These are phyloP conservation scores for Lumnitzera littorea DNA, from an alignment of 345 rosid genomes.

Conservation along the genomic window DNA sequence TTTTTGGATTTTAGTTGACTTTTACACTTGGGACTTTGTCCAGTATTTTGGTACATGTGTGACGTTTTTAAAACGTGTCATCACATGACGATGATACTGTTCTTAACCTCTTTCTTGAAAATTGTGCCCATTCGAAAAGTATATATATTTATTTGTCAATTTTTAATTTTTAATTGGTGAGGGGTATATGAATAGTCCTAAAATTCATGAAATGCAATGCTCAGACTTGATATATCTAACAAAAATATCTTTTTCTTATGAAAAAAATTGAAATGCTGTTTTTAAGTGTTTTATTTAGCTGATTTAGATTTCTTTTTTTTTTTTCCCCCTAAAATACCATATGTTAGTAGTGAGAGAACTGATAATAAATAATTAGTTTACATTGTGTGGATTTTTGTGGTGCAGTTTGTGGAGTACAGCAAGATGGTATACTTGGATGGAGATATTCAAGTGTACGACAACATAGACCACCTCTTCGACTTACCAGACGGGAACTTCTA, in stretches of 20 bases:
- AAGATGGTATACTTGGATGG: slow-evolving; percentile 88
- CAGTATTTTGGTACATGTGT: background rate
- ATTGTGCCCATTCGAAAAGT: background rate
- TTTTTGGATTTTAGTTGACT: no score
- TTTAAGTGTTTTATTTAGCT: no score
- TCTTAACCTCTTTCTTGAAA: background rate
- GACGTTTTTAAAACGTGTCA: no score
- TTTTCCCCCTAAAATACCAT: no score
- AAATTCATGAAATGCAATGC: no score
- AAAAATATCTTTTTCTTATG: no score
- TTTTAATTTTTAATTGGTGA: no score
- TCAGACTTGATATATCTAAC: no score
- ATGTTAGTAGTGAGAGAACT: no score
- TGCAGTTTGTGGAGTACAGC: slow-evolving; percentile 74
- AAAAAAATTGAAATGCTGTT: no score
- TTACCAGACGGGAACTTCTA: slow-evolving; percentile 52
- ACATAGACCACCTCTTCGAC: slow-evolving; percentile 79
- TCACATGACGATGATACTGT: no score
- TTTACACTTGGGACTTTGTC: background rate
- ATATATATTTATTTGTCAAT: background rate
- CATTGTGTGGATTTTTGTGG: background rate
- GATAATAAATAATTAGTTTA: background rate
- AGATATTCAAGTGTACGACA: slow-evolving; percentile 73
- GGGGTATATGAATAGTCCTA: no score
- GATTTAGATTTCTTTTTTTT: background rate